phyloP scores from a whole-genome alignment of 768 basidiomycete genomes.

The Pilatotrama ljubarskyi region DNA sequence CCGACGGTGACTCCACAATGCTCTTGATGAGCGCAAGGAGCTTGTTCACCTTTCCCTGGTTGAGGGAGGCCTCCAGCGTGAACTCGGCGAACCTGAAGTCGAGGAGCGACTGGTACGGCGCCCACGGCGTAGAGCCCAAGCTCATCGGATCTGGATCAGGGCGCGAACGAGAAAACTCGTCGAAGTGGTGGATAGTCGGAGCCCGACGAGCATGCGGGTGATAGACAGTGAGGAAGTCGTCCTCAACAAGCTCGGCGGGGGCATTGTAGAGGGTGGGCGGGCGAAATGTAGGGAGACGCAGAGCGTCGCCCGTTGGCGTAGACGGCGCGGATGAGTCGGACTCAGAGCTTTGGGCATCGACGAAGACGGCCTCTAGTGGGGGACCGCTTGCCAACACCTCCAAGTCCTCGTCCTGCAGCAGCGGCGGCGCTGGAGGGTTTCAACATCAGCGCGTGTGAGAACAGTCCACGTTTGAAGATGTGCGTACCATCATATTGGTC shows the following conservation, averaged over 20 bases:
- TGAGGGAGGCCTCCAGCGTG: conserved; percentile 26
- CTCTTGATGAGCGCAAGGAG: conserved; percentile 25
- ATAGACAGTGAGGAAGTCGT: background rate
- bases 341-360: no score
- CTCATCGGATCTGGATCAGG: background rate
- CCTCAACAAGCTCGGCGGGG: background rate
- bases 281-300: background rate
- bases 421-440: no score
- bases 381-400: no score
- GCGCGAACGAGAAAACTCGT: background rate
- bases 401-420: no score
- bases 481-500: no score
- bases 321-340: no score
- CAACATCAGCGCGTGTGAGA: no score
- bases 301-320: no score
- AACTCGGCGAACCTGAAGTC: conserved; percentile 36
- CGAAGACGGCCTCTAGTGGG: no score
- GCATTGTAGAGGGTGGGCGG: background rate
- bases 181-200: background rate
- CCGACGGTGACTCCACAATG: background rate
- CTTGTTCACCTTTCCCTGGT: conserved; percentile 17
- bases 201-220: background rate
- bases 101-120: conserved; percentile 29
- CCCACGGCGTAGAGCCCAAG: conserved; percentile 29
- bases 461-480: no score